Conservation (phyloP, 2,329 filamentous ascomycete genomes). For the Teratosphaeriaceae sp. region DNA sequence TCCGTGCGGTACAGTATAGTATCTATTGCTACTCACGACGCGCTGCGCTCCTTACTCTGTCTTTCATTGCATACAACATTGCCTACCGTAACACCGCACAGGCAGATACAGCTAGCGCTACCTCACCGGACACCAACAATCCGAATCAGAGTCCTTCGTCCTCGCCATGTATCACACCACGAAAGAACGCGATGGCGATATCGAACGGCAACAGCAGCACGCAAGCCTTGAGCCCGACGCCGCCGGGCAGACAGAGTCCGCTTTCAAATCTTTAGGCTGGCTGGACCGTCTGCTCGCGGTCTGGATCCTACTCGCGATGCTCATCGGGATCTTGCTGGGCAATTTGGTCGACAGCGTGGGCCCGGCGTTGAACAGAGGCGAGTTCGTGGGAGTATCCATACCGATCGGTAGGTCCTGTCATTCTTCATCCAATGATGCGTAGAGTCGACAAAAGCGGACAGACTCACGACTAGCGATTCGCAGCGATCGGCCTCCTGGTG, state of each 20-base stretch:
- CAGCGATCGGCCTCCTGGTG: constrained; percentile 65
- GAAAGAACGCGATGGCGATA: background rate
- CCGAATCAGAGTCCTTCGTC: no score
- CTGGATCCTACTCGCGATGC: constrained; percentile 72
- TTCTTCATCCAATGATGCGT: no score
- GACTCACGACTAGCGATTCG: background rate
- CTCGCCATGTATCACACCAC: no score
- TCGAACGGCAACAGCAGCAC: background rate
- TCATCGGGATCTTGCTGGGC: constrained; percentile 63
- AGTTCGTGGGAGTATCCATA: constrained; percentile 62
- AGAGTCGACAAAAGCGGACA: no score
- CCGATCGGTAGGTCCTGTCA: constrained; percentile 44
- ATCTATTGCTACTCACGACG: no score
- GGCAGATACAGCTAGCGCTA: no score
- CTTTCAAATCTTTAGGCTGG: constrained; percentile 33
- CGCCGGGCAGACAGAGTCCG: constrained; percentile 8
- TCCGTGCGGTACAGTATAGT: no score
- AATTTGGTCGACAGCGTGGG: constrained; percentile 62
- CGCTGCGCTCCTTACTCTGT: no score
- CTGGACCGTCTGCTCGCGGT: constrained; percentile 38
- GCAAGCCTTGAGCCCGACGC: background rate
- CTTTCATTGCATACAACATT: no score
- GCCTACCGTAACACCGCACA: no score
- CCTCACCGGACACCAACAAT: no score
- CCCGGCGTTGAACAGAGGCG: constrained; percentile 58